These are phyloP conservation scores for Neurospora sp. DNA, from an alignment of 495 filamentous ascomycete species.

Conservation along the genomic window DNA sequence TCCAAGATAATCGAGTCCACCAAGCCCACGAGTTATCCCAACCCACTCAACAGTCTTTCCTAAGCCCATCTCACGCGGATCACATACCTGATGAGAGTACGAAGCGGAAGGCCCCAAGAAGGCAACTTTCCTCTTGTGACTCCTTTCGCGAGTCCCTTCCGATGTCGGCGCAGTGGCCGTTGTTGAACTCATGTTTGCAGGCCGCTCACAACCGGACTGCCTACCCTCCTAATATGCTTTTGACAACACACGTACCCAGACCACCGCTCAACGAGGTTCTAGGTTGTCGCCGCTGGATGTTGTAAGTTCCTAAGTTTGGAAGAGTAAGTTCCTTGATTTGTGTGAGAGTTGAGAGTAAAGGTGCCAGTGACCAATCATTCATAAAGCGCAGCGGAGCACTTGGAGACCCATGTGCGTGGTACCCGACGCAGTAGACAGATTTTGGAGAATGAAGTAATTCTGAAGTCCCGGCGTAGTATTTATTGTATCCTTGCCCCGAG, in stretches of 20 bases:
- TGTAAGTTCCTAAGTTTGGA: neutral
- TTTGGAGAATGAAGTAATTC: neutral
- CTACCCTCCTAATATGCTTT: neutral
- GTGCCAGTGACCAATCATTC: neutral
- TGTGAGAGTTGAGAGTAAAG: neutral
- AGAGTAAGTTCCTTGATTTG: neutral
- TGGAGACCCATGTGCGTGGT: neutral
- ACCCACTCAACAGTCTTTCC: neutral
- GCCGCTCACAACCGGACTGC: neutral
- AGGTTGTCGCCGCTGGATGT: neutral
- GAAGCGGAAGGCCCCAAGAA: constrained; percentile 79
- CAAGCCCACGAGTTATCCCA: neutral
- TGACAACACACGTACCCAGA: neutral
- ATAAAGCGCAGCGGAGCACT: neutral
- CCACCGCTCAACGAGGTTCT: neutral
- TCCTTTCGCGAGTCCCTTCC: neutral
- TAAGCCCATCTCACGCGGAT: neutral
- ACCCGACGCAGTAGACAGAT: neutral
- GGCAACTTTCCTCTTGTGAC: constrained; percentile 39
- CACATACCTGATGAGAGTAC: constrained; percentile 92
- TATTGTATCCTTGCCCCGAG: neutral
- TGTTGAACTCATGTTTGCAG: neutral
- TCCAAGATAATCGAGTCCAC: neutral
- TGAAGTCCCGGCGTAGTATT: neutral
- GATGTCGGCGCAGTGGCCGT: neutral